phyloP scores from a whole-genome alignment of 129 eudicot species.

The Cynara cardunculus region DNA sequence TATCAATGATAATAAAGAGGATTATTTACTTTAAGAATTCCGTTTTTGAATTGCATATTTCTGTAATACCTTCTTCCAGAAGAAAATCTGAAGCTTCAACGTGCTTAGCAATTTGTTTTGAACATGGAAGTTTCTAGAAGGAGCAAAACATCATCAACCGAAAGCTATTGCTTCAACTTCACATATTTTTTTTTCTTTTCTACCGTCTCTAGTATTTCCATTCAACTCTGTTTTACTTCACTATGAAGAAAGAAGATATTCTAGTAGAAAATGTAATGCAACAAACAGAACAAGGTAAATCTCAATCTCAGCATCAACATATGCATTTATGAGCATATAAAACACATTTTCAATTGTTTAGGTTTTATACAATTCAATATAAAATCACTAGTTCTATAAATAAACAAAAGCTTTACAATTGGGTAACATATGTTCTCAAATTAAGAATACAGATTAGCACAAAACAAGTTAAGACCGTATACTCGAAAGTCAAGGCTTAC shows the following conservation, averaged over 20 bases:
- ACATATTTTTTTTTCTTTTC: neutral
- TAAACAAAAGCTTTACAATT: neutral
- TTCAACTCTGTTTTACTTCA: neutral
- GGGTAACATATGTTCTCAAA: neutral
- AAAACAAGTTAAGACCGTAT: neutral
- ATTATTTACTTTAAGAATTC: neutral
- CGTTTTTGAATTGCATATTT: neutral
- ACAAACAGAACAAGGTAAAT: neutral
- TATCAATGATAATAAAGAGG: neutral
- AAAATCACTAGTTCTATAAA: neutral
- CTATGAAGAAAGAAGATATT: neutral
- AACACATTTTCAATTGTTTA: neutral
- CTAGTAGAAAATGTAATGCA: neutral
- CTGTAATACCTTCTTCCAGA: neutral
- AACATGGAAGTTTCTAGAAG: neutral
- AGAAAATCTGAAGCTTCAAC: neutral
- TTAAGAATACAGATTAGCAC: neutral
- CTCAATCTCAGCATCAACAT: neutral
- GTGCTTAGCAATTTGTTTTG: too few species aligned
- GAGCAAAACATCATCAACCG: neutral
- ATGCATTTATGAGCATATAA: neutral
- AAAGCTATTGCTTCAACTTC: neutral
- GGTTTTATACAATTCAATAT: neutral
- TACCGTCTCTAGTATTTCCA: neutral
- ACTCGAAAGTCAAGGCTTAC: neutral